Evolutionary conservation across 2,329 filamentous ascomycete species (phyloP), one percentile per base, ranked within the genome.

Genomic region (Stagonosporopsis cucurbitacearum): DNA sequence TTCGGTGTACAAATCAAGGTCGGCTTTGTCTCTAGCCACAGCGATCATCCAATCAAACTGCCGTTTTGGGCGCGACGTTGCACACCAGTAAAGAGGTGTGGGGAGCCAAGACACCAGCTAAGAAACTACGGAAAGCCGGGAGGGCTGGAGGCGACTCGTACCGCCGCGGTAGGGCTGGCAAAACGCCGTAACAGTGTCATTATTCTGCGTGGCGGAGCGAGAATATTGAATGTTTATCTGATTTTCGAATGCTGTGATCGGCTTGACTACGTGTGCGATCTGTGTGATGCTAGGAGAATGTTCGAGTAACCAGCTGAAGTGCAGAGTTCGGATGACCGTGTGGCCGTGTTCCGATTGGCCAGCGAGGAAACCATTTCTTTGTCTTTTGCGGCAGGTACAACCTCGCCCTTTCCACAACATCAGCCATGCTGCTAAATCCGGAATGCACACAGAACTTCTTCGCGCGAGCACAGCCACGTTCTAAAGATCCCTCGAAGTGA

Each of bases 41-140:
- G 35, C 28, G 53, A 45, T 36, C 46, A 47, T 36, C 53, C 25
- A 56, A 50, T 50, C 19, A 41, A 12, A 7, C 11, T 28, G 22
- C 26, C 20, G 33, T 6, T 12, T 37, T 23, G 28, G 45, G 28
- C 41, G 41, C 53, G 41, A 43, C 41, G 30, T n/a, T n/a, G 44
- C 26, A 42, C 42, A n/a, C 45, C 20, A 32, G 26, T 30, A 42
- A n/a, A 8, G 26, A 25, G 26, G 17, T 39, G 51, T 58, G 56
- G 51, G 43, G 19, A 33, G 57, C 57, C 57, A 37, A 59, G 57
- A 46, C 48, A 33, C 43, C 46, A 51, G 51, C 53, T 56, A 36
- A 50, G 47, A 17, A 12, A 26, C 40, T 54, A 35, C 45, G 39
- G 51, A 26, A 48, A 26, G 15, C 36, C 51, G 51, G 50, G 32